Evolutionary conservation across 257 asterid species (phyloP), one percentile per base, ranked within the genome.

Genomic region (Plectranthus barbatus): DNA sequence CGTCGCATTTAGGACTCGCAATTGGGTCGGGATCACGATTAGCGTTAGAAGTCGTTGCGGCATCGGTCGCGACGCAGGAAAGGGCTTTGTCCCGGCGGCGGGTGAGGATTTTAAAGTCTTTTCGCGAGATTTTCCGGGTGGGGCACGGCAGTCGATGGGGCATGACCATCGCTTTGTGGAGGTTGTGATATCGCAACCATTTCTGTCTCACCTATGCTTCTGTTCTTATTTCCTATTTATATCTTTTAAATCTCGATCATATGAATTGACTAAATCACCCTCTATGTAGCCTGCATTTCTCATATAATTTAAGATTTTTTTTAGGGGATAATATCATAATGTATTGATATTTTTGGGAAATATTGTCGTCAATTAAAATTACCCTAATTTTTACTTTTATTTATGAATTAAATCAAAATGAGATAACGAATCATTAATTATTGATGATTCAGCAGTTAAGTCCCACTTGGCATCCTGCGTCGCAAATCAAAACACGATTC

Each of bases 161-260:
- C 0, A 69, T 84, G 57, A 77, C 91, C 52, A 91, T 66, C 48
- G 69, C 83, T 59, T 80, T 84, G 85, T 86, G 98, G 61, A 88
- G 94, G 71, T 84, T 86, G 76, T 10, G 98, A 83, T 57, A 91
- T 68, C 15, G 96, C 95, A 61, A 87, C 96, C 96, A 85, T 91
- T 66, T 56, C 29, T 59, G 4, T 33, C 48, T 31, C 23, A 14
- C 37, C 4, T 23, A 12, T 15, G 9, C n/a, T 34, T 7, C 9
- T 11, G 13, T 40, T n/a, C 56, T 4, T 20, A 18, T 48, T 40
- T 56, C 15, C 9, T 59, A 50, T 65, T 36, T 55, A 54, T 37
- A 36, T 20, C 11, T 42, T 66, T 31, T 17, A 15, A 41, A 2
- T 34, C 34, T 7, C 14, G 4, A 7, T 39, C 4, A 11, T 5